These are phyloP conservation scores for Silene noctiflora DNA, from an alignment of 179 eudicot genomes.

Conservation along the genomic window DNA sequence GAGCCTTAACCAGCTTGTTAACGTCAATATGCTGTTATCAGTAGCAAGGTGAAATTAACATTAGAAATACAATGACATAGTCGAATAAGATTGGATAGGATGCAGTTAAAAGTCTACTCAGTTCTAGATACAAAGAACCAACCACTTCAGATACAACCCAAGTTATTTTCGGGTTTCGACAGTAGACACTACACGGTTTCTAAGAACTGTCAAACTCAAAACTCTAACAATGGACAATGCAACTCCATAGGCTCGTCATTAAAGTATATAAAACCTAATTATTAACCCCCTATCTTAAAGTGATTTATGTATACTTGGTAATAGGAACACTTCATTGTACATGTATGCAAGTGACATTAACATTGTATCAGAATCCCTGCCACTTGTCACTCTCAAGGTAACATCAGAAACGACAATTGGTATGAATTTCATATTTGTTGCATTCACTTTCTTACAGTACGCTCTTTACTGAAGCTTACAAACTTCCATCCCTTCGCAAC, in stretches of 20 bases:
- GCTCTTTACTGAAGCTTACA: neutral
- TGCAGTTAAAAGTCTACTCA: too few relatives aligned
- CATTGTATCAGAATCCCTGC: neutral
- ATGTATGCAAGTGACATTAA: neutral
- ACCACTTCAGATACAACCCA: neutral
- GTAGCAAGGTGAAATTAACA: conserved; percentile 4
- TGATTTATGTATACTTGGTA: neutral
- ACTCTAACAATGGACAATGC: neutral
- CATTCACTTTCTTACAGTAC: neutral
- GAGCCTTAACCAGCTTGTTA: conserved; percentile 73
- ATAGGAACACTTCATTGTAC: neutral
- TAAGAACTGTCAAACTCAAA: neutral
- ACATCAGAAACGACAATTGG: neutral
- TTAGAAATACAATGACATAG: neutral
- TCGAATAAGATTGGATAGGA: too few relatives aligned
- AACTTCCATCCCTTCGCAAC: neutral
- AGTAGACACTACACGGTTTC: neutral
- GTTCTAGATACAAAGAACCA: neutral
- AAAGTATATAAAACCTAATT: neutral
- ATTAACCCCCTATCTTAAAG: neutral
- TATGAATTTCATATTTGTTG: neutral
- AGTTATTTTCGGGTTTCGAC: neutral
- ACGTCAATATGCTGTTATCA: conserved; percentile 80
- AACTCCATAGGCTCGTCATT: neutral
- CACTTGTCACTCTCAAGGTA: neutral